Percentiles rank a stretch among this genome's conserved stretches.
Evolutionary conservation across 169 alveolate species (phyloP).

Genomic region (Plasmodium sp.): DNA sequence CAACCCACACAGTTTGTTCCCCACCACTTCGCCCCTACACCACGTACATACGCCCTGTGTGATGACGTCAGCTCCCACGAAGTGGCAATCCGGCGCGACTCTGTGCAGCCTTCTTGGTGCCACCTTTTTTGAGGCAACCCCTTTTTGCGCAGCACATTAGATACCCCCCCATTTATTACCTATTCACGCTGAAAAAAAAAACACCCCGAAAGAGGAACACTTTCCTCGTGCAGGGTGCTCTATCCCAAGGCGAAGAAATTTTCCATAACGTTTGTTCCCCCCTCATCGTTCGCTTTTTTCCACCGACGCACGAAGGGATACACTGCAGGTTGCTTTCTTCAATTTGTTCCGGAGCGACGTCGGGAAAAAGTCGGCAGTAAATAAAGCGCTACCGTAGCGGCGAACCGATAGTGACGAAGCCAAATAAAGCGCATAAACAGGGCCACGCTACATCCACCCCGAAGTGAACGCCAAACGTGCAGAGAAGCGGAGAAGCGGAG

Average conservation of each 20-base stretch:
- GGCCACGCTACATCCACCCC: background rate
- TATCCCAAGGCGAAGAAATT: background rate
- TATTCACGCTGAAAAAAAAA: background rate
- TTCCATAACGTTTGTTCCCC: background rate
- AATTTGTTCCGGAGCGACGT: background rate
- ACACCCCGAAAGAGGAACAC: background rate
- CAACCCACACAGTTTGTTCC: background rate
- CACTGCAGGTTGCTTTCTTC: background rate
- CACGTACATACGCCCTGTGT: background rate
- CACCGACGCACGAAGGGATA: background rate
- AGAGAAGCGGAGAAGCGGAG: background rate
- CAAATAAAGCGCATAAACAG: background rate
- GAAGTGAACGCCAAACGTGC: background rate
- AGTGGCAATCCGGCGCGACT: background rate
- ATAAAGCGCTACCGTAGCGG: background rate
- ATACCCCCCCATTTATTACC: background rate
- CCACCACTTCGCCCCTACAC: background rate
- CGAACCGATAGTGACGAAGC: background rate
- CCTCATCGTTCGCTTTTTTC: background rate
- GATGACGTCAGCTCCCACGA: background rate
- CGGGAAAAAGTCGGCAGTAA: background rate
- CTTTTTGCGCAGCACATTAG: background rate
- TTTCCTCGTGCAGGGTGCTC: background rate
- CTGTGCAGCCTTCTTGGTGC: background rate
- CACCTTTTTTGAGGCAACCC: background rate